A percentile compares a stretch with the other conserved stretches of the same genome.
Conservation (phyloP, 208 protist species). For the Leishmania braziliensis region DNA sequence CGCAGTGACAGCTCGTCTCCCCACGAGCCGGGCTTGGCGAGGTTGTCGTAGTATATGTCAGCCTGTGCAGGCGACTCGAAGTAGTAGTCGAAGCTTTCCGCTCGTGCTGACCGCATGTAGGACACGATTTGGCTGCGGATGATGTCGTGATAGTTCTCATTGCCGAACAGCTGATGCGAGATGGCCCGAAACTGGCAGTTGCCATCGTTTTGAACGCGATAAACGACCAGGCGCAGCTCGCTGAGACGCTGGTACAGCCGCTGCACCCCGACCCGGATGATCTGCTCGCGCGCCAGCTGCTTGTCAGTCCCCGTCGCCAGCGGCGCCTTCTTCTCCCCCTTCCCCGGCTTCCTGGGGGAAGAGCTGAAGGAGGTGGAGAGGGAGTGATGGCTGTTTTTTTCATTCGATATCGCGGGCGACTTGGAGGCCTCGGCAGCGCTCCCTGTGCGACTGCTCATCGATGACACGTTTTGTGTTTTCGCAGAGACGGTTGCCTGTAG, state of each 20-base stretch:
- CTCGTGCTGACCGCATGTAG: conserved; percentile 79
- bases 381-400: conserved; percentile 11
- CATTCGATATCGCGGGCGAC: conserved; percentile 4
- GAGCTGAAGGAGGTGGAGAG: conserved; percentile 7
- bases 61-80: conserved; percentile 66
- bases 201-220: conserved; percentile 79
- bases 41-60: conserved; percentile 65
- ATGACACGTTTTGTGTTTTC: background rate
- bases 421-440: background rate
- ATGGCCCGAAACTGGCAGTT: conserved; percentile 92
- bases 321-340: conserved; percentile 16
- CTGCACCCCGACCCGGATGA: conserved; percentile 62
- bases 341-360: conserved; percentile 21
- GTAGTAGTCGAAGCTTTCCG: conserved; percentile 77
- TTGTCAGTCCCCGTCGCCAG: conserved; percentile 11
- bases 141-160: conserved; percentile 82
- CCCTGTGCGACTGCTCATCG: background rate
- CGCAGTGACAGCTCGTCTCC: conserved; percentile 89
- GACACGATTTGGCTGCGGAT: conserved; percentile 75
- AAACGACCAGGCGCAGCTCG: conserved; percentile 56
- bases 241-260: conserved; percentile 62
- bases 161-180: conserved; percentile 83
- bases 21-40: conserved; percentile 69
- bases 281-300: conserved; percentile 49
- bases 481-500: background rate